Conservation (phyloP, 495 filamentous ascomycete genomes). For the Platismatia glauca region DNA sequence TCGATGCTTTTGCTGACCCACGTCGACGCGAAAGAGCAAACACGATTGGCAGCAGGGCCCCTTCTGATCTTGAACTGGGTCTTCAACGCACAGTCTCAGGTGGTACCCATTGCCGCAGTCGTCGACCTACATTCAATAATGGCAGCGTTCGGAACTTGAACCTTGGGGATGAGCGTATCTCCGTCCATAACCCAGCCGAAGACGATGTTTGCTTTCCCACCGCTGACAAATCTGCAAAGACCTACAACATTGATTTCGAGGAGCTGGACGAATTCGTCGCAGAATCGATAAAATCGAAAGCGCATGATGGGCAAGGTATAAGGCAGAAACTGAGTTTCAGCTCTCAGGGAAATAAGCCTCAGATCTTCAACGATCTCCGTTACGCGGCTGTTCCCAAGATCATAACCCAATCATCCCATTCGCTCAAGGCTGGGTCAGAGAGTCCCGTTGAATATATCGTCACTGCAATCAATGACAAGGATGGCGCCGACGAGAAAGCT, state of each 20-base stretch:
- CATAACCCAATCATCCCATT: constrained; percentile 28
- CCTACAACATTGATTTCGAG: constrained; percentile 72
- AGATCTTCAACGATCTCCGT: constrained; percentile 58
- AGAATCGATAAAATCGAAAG: constrained; percentile 38
- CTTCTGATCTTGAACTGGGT: constrained; percentile 49
- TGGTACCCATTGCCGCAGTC: constrained; percentile 47
- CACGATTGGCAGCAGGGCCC: constrained; percentile 50
- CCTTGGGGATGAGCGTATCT: constrained; percentile 36
- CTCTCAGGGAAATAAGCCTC: constrained; percentile 41
- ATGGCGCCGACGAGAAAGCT: constrained; percentile 24
- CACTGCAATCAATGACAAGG: constrained; percentile 12
- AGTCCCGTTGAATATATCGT: constrained; percentile 15
- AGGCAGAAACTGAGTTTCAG: constrained; percentile 45
- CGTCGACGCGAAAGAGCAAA: constrained; percentile 58
- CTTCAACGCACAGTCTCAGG: constrained; percentile 66
- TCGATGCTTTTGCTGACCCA: constrained; percentile 87
- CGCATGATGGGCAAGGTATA: constrained; percentile 18
- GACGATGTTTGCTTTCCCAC: constrained; percentile 80
- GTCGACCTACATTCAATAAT: constrained; percentile 55
- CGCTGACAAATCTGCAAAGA: constrained; percentile 46
- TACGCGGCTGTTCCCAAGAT: constrained; percentile 31
- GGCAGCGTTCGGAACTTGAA: constrained; percentile 41
- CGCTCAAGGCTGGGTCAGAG: constrained; percentile 16
- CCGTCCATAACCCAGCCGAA: constrained; percentile 41
- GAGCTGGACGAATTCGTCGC: constrained; percentile 79